Base-by-base conservation (phyloP, 257 asterid genomes). In the Gentiana straminea region DNA sequence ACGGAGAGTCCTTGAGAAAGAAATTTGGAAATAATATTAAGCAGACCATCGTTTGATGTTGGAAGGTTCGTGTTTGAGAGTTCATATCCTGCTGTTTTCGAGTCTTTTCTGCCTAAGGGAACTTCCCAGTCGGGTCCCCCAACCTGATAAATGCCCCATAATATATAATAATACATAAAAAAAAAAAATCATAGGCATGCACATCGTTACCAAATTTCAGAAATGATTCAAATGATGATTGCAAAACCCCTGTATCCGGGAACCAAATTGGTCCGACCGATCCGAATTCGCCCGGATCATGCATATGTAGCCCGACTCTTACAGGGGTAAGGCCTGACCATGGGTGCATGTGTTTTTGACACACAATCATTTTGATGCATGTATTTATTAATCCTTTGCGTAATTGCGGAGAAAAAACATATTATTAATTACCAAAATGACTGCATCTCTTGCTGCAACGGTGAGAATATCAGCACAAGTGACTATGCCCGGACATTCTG, bases 111-210 rank as follows among this genome's bases (percentile, higher is more conserved):
- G 37, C 97, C 97, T 4, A 90, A 13, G 33, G 94, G 94, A 43
- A 90, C 97, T 63, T 70, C 79, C 97, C 97, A 90, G 70, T 84
- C 84, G 0, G 97, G 97, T 37, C 97, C 96, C 61, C 94, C 97
- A 65, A 90, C 97, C 97, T 90, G 58, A 63, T 53, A 2, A 24
- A 24, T 24, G 24, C 24, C 24, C 24, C 24, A 24, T 24, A 24
- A 24, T 24, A 24, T 24, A 24, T 24, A 1, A 1, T 7, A 50
- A 15, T 2, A 50, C 13, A 13, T 4, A n/a, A 2, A 13, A 50
- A 58, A 24, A 33, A 49, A 24, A 5, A 24, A 24, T 24, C 24
- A 24, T 24, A 24, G 24, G 24, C 24, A 24, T 24, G 24, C 24
- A 24, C 24, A 24, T 24, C 24, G 24, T 24, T 24, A 24, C 24